These are phyloP conservation scores for Naganishia antarctica DNA, from an alignment of 768 basidiomycete species.

Conservation along the genomic window DNA sequence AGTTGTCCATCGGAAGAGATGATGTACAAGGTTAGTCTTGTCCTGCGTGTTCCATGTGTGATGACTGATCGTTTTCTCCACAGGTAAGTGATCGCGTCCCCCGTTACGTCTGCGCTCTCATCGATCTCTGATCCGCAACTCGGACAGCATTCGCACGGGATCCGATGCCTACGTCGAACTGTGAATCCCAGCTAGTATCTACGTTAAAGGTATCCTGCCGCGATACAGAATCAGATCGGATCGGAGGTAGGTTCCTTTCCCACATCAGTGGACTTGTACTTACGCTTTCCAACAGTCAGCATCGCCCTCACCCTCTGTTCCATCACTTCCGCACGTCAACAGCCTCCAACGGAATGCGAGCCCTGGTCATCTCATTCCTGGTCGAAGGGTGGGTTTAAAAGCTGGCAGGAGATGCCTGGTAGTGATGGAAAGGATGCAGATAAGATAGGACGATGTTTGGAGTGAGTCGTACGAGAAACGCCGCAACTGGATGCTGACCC, in stretches of 20 bases:
- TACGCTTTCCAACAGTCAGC: constrained; percentile 34
- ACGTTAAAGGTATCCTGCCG: neutral
- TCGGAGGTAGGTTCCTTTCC: constrained; percentile 2
- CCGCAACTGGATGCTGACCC: neutral
- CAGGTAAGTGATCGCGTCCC: too few species aligned
- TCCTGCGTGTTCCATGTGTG: too few species aligned
- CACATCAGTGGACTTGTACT: neutral
- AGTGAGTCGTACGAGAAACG: constrained; percentile 24
- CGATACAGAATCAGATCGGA: constrained; percentile 10
- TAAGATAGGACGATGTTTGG: constrained; percentile 26
- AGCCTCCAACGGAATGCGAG: constrained; percentile 38
- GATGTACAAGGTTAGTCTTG: neutral
- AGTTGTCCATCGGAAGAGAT: neutral
- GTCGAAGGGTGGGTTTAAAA: neutral
- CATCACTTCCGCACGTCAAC: constrained; percentile 38
- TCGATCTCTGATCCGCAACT: too few species aligned
- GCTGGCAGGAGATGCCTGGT: constrained; percentile 13
- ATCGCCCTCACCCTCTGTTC: constrained; percentile 45
- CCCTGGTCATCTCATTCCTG: constrained; percentile 27
- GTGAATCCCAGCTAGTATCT: neutral
- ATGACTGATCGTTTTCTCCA: too few species aligned
- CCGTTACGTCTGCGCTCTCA: too few species aligned
- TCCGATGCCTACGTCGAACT: neutral
- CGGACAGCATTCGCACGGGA: too few species aligned
- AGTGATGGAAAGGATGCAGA: constrained; percentile 1